phyloP scores from a whole-genome alignment of 148 eudicot species.

The Beta vulgaris region DNA sequence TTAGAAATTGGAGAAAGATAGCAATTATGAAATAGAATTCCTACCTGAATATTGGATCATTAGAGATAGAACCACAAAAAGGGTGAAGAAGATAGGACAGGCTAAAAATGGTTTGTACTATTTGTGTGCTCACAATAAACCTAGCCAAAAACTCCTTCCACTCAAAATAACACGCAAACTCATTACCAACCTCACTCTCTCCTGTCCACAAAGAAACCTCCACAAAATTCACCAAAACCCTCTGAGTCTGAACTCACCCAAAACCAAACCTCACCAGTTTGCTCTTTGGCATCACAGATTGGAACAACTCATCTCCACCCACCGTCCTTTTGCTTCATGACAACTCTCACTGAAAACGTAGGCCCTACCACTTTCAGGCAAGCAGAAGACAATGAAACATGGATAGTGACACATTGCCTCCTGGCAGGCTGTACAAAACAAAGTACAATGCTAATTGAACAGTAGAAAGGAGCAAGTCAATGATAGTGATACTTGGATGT shows the following conservation, averaged over 20 bases:
- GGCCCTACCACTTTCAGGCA: too few relatives aligned
- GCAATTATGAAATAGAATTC: not conserved
- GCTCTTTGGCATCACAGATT: not conserved
- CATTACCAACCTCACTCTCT: too few relatives aligned
- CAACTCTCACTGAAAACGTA: too few relatives aligned
- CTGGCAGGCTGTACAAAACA: not conserved
- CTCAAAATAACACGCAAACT: too few relatives aligned
- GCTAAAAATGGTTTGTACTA: not conserved
- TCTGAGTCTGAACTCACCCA: too few relatives aligned
- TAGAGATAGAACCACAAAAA: not conserved
- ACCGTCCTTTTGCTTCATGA: too few relatives aligned
- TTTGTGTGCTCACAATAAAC: too few relatives aligned
- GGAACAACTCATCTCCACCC: too few relatives aligned
- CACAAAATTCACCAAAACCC: too few relatives aligned
- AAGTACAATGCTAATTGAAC: not conserved
- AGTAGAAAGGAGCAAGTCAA: not conserved
- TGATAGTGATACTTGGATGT: not conserved
- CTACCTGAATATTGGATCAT: not conserved
- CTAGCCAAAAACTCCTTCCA: too few relatives aligned
- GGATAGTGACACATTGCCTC: not conserved
- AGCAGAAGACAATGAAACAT: not conserved
- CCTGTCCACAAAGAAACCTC: too few relatives aligned
- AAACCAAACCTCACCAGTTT: too few relatives aligned
- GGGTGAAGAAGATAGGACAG: not conserved
- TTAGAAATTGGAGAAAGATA: not conserved